These are phyloP conservation scores for Mimosa pudica DNA, from an alignment of 306 rosid genomes.

Conservation along the genomic window DNA sequence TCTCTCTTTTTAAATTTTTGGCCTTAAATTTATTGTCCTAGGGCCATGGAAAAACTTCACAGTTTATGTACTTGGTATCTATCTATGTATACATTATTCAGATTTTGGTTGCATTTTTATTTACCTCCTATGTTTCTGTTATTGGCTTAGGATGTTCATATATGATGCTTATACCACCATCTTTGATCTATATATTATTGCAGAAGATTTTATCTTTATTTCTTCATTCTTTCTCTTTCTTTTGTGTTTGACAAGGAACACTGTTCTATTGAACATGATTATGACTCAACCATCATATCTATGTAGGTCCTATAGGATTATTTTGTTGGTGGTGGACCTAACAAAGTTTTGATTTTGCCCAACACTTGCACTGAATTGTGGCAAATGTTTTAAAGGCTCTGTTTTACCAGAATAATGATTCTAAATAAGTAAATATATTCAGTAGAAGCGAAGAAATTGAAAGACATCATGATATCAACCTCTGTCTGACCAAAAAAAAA, in stretches of 20 bases:
- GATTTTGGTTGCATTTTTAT: conserved; percentile 6
- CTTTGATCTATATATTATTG: background rate
- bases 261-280: conserved; percentile 1
- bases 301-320: background rate
- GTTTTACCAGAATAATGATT: conserved; percentile 2
- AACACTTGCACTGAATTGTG: background rate
- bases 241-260: background rate
- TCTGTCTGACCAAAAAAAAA: background rate
- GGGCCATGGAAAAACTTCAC: conserved; percentile 5
- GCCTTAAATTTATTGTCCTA: background rate
- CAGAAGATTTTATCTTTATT: background rate
- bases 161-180: background rate
- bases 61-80: background rate
- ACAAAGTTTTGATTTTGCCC: background rate
- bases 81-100: background rate
- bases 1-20: background rate
- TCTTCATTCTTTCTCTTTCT: background rate
- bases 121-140: background rate
- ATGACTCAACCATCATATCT: background rate
- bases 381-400: background rate
- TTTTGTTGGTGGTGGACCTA: background rate
- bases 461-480: too few species aligned
- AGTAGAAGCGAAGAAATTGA: too few species aligned
- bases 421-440: background rate
- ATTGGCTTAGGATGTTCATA: background rate